These are phyloP conservation scores for Sphenostylis stenocarpa DNA, from an alignment of 306 rosid genomes.

Conservation along the genomic window DNA sequence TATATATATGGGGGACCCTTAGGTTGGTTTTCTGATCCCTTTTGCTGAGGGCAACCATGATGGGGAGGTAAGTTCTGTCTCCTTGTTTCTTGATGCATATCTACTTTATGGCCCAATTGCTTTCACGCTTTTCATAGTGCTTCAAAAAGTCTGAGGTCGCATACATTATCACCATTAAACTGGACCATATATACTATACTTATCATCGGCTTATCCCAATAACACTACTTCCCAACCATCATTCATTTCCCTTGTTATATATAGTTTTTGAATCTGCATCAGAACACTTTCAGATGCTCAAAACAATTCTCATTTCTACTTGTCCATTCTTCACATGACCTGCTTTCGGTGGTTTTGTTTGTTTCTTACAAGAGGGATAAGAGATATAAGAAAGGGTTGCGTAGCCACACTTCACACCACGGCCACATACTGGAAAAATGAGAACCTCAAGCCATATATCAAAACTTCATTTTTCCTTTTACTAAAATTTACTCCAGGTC, in stretches of 20 bases:
- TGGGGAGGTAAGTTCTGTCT: slow-evolving; percentile 13
- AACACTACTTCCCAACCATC: not conserved
- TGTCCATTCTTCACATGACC: not conserved
- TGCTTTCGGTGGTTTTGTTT: slow-evolving; percentile 37
- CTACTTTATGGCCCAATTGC: slow-evolving; percentile 30
- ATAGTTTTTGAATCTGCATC: not conserved
- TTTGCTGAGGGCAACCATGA: slow-evolving; percentile 18
- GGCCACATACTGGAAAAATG: not conserved
- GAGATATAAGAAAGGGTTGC: too few relatives aligned
- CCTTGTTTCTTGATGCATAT: slow-evolving; percentile 19
- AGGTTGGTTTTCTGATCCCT: not conserved
- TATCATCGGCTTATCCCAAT: not conserved
- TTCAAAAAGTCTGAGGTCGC: slow-evolving; percentile 11
- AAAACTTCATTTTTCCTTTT: too few relatives aligned
- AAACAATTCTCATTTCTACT: not conserved
- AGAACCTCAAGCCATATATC: too few relatives aligned
- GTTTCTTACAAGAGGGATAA: not conserved
- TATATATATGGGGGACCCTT: slow-evolving; percentile 18
- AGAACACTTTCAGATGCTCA: not conserved
- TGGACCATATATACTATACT: not conserved
- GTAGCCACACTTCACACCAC: not conserved
- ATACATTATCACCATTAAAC: not conserved
- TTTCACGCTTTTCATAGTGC: slow-evolving; percentile 36
- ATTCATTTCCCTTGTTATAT: not conserved
- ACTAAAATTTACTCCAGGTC: too few relatives aligned